Evolutionary conservation across 1,139 yeast species (phyloP).

Genomic region (Yamadazyma friedrichii): DNA sequence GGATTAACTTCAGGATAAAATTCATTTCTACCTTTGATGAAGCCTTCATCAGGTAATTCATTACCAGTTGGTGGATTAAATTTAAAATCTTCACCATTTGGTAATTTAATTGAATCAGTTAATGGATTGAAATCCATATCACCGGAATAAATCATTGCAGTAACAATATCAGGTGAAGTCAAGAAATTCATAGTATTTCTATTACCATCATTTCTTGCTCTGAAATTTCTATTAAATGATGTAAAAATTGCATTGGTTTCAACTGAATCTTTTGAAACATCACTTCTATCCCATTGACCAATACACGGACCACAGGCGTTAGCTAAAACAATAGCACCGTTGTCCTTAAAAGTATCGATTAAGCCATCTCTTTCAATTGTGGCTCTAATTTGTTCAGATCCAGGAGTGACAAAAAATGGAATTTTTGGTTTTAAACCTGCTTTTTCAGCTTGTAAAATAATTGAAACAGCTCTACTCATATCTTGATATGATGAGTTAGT

Average conservation of each 20-base stretch:
- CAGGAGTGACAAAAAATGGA: conserved; percentile 94
- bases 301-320: conserved; percentile 99
- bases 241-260: conserved; percentile 85
- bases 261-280: conserved; percentile 61
- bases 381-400: conserved; percentile 98
- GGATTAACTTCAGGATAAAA: conserved; percentile 87
- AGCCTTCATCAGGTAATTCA: conserved; percentile 80
- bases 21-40: conserved; percentile 75
- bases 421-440: conserved; percentile 90
- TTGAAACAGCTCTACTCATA: conserved; percentile 90
- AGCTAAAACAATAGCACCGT: conserved; percentile 89
- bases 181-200: conserved; percentile 95
- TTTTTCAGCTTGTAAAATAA: conserved; percentile 78
- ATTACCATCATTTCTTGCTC: conserved; percentile 97
- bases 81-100: conserved; percentile 67
- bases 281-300: conserved; percentile 94
- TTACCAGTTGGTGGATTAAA: conserved; percentile 79
- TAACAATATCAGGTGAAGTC: conserved; percentile 95
- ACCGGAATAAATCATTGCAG: conserved; percentile 95
- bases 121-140: conserved; percentile 86
- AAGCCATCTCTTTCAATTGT: conserved; percentile 95
- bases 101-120: conserved; percentile 66
- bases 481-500: conserved; percentile 97
- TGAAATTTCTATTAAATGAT: conserved; percentile 93
- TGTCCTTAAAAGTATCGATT: conserved; percentile 71